Percentiles rank a stretch among this genome's conserved stretches.
phyloP scores from a whole-genome alignment of 306 rosid genomes.

The Canavalia gladiata region DNA sequence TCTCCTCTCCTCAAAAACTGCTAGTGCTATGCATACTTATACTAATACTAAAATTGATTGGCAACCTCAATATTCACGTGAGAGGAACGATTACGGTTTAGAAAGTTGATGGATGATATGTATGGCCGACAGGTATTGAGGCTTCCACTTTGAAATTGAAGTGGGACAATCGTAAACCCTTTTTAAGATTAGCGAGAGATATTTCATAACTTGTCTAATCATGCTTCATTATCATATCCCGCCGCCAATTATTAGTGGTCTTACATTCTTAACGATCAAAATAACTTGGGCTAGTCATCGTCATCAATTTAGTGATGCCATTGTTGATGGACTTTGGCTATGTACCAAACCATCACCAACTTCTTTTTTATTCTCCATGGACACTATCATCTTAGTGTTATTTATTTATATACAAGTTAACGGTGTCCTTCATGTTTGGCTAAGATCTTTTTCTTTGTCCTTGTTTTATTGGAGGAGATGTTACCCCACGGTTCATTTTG shows the following conservation, averaged over 20 bases:
- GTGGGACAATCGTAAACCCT: slow-evolving; percentile 45
- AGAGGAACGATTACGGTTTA: background rate
- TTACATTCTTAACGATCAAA: slow-evolving; percentile 7
- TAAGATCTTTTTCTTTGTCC: background rate
- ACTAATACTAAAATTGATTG: background rate
- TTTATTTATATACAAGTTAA: slow-evolving; percentile 10
- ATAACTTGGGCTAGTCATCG: slow-evolving; percentile 15
- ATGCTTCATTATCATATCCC: background rate
- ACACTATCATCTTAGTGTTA: background rate
- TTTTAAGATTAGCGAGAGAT: background rate
- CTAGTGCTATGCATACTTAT: slow-evolving; percentile 15
- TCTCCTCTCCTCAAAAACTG: background rate
- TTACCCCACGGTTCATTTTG: slow-evolving; percentile 25
- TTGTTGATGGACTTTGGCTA: slow-evolving; percentile 11
- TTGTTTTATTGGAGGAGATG: slow-evolving; percentile 12
- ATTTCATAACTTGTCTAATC: slow-evolving; percentile 39
- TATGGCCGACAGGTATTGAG: slow-evolving; percentile 63
- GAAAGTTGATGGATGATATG: background rate
- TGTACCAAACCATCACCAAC: background rate
- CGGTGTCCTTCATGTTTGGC: background rate
- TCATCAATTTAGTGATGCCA: slow-evolving; percentile 33
- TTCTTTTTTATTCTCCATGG: background rate
- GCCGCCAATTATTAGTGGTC: slow-evolving; percentile 1
- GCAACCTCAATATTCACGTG: background rate
- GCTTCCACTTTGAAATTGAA: slow-evolving; percentile 48